Percentiles rank a stretch among this genome's conserved stretches.
Conservation (phyloP, 495 filamentous ascomycete species). For the Podospora anserina region DNA sequence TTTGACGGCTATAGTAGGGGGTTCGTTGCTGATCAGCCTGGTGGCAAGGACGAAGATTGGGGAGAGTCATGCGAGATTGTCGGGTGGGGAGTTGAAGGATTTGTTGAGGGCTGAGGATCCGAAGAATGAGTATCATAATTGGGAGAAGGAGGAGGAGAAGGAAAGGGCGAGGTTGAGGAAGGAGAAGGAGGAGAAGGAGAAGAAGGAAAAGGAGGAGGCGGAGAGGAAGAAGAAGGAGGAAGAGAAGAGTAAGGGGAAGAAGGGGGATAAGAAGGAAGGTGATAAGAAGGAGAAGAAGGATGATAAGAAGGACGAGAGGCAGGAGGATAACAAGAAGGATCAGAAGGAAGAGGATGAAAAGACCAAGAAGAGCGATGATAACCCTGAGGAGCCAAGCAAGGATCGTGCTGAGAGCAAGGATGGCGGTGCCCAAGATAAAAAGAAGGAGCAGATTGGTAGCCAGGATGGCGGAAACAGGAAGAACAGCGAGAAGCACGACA, state of each 20-base stretch:
- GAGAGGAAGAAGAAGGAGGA: neutral
- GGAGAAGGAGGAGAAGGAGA: conserved; percentile 15
- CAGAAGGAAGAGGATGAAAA: conserved; percentile 10
- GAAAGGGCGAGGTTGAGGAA: conserved; percentile 26
- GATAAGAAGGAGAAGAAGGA: neutral
- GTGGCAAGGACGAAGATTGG: conserved; percentile 83
- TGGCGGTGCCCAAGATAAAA: neutral
- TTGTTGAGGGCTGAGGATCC: neutral
- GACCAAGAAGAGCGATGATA: conserved; percentile 8
- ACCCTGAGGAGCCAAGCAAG: neutral
- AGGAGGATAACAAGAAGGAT: conserved; percentile 6
- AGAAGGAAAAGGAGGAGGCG: conserved; percentile 8
- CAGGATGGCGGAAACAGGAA: conserved; percentile 2
- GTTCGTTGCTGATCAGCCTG: conserved; percentile 79
- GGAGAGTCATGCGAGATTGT: conserved; percentile 44
- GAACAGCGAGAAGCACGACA: conserved; percentile 2
- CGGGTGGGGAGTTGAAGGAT: conserved; percentile 63
- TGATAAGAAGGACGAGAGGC: conserved; percentile 5
- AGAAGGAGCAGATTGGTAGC: conserved; percentile 1
- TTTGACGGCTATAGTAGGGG: conserved; percentile 88
- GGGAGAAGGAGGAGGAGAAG: conserved; percentile 34
- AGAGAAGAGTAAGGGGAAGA: conserved; percentile 8
- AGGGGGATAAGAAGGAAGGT: neutral
- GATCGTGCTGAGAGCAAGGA: neutral
- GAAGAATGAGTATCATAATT: conserved; percentile 50